Conservation (phyloP, 177 flowering plant species). For the Vitis hybrid region DNA sequence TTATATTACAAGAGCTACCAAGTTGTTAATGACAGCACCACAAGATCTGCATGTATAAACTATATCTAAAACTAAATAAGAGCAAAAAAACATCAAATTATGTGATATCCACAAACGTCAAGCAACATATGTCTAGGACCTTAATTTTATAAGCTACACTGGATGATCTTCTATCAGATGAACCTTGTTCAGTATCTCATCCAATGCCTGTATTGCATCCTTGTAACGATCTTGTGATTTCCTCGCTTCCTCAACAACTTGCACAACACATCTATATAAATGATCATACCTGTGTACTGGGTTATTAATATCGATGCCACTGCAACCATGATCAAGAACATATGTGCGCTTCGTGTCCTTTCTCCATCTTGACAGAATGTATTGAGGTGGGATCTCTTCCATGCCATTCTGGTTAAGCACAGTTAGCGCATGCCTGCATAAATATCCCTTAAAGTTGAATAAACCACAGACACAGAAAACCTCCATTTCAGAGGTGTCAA, state of each 20-base stretch:
- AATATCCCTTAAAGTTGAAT: constrained; percentile 39
- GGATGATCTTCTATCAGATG: constrained; percentile 24
- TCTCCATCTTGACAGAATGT: constrained; percentile 47
- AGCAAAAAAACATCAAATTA: neutral
- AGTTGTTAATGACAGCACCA: too few species aligned
- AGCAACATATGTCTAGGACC: constrained; percentile 1
- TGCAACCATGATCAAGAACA: constrained; percentile 23
- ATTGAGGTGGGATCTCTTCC: constrained; percentile 45
- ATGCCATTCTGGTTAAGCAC: constrained; percentile 43
- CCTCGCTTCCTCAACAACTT: constrained; percentile 49
- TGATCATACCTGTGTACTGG: constrained; percentile 36
- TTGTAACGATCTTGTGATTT: constrained; percentile 38
- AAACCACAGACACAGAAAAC: constrained; percentile 42
- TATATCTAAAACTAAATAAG: neutral
- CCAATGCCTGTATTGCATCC: constrained; percentile 36
- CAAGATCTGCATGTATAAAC: too few species aligned
- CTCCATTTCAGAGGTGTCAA: constrained; percentile 31
- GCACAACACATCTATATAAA: constrained; percentile 40
- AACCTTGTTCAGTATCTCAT: constrained; percentile 42
- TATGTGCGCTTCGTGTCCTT: constrained; percentile 37
- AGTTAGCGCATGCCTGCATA: constrained; percentile 43
- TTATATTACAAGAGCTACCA: too few species aligned
- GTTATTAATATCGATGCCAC: constrained; percentile 22
- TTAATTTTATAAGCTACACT: constrained; percentile 4
- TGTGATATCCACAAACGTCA: neutral